Percentiles rank a stretch among this genome's conserved stretches.
These are phyloP conservation scores for Chaetomium strumarium DNA, from an alignment of 2,329 filamentous ascomycete genomes.

Conservation along the genomic window DNA sequence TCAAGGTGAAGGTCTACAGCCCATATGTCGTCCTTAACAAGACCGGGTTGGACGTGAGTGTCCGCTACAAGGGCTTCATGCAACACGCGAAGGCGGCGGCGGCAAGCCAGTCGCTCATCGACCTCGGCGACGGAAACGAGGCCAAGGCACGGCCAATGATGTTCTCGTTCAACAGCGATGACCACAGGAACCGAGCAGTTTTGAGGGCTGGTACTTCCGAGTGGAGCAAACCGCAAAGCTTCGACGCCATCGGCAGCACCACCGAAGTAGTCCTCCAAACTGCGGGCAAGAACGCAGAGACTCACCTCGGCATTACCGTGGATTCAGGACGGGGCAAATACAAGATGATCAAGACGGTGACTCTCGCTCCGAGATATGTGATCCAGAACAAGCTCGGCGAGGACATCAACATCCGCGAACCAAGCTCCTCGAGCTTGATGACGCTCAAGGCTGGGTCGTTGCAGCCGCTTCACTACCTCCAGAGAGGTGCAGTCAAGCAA, in stretches of 20 bases:
- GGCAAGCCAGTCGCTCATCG: constrained; percentile 65
- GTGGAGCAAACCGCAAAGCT: constrained; percentile 97
- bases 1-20: constrained; percentile 91
- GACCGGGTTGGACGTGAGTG: constrained; percentile 80
- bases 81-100: constrained; percentile 69
- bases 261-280: constrained; percentile 82
- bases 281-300: constrained; percentile 64
- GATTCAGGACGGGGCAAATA: constrained; percentile 94
- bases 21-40: constrained; percentile 95
- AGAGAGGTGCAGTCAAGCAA: constrained; percentile 77
- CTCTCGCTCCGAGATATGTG: constrained; percentile 85
- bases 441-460: constrained; percentile 71
- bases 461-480: constrained; percentile 83
- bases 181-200: constrained; percentile 83
- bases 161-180: constrained; percentile 88
- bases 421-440: constrained; percentile 81
- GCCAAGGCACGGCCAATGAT: constrained; percentile 84
- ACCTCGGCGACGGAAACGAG: constrained; percentile 45
- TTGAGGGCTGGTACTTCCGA: constrained; percentile 83
- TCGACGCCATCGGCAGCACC: constrained; percentile 92
- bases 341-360: constrained; percentile 93
- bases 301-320: constrained; percentile 85
- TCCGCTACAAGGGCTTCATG: constrained; percentile 84
- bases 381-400: constrained; percentile 89
- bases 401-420: constrained; percentile 83